Percentiles rank a stretch among this genome's conserved stretches.
Evolutionary conservation across 169 alveolate species (phyloP).

Genomic region (Plasmodium fragile): DNA sequence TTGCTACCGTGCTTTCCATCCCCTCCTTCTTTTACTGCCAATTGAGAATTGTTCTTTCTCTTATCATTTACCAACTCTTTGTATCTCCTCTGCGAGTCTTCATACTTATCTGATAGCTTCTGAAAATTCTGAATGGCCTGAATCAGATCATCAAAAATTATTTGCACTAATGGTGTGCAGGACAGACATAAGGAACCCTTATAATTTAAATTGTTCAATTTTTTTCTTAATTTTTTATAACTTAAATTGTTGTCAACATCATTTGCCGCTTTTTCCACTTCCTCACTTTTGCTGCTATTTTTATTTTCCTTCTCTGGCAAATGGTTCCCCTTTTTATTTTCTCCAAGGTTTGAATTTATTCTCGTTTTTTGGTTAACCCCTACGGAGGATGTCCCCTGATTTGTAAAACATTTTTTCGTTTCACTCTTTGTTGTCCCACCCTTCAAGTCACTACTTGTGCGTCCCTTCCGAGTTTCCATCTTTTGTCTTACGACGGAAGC

Average conservation of each 20-base stretch:
- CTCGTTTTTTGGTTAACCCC: constrained; percentile 7
- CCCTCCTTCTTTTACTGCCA: background rate
- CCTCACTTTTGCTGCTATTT: background rate
- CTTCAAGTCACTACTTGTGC: background rate
- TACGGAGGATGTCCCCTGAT: background rate
- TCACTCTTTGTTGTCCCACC: background rate
- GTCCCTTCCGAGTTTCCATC: constrained; percentile 16
- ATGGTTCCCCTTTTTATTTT: background rate
- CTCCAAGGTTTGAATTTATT: background rate
- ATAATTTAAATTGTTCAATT: constrained; percentile 44
- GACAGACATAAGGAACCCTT: constrained; percentile 46
- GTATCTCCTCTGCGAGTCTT: constrained; percentile 31
- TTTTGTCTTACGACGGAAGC: background rate
- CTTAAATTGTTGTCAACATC: constrained; percentile 8
- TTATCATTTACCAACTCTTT: constrained; percentile 35
- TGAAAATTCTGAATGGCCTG: constrained; percentile 75
- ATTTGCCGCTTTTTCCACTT: background rate
- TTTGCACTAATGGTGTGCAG: constrained; percentile 63
- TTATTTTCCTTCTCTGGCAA: background rate
- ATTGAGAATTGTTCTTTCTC: background rate
- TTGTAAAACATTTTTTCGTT: background rate
- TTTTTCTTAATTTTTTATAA: constrained; percentile 42
- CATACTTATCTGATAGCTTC: constrained; percentile 55
- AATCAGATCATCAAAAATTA: constrained; percentile 61
- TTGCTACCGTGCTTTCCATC: background rate